Conservation (phyloP, 495 filamentous ascomycete species). For the Daldinia concentrica region DNA sequence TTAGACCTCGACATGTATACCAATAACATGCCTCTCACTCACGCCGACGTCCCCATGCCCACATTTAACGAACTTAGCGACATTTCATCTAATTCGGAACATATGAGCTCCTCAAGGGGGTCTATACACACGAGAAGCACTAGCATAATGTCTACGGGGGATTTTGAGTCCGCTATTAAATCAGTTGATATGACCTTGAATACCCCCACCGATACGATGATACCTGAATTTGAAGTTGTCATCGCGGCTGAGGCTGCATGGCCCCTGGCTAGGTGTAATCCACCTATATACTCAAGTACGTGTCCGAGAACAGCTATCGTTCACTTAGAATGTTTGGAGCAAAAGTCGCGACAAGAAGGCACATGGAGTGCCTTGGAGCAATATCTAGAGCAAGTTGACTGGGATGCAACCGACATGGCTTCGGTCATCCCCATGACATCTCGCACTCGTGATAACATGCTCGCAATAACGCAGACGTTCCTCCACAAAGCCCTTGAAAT, state of each 20-base stretch:
- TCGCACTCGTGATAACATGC: conserved; percentile 67
- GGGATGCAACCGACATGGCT: conserved; percentile 53
- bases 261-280: conserved; percentile 67
- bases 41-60: conserved; percentile 46
- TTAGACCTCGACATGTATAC: conserved; percentile 51
- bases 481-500: conserved; percentile 70
- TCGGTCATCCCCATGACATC: conserved; percentile 59
- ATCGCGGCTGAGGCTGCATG: conserved; percentile 64
- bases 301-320: conserved; percentile 66
- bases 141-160: conserved; percentile 54
- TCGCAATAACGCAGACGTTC: conserved; percentile 70
- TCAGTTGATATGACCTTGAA: conserved; percentile 45
- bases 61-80: conserved; percentile 48
- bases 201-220: conserved; percentile 38
- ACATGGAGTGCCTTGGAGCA: conserved; percentile 56
- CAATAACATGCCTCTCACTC: conserved; percentile 35
- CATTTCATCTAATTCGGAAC: conserved; percentile 50
- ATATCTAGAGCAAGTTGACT: conserved; percentile 49
- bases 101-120: conserved; percentile 50
- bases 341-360: conserved; percentile 63
- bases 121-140: conserved; percentile 59
- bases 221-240: conserved; percentile 61
- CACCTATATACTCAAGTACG: conserved; percentile 56
- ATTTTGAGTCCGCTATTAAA: conserved; percentile 48
- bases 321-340: conserved; percentile 66